Evolutionary conservation across 352 stramenopile species (phyloP), one percentile per base, ranked within the genome.

Genomic region (Globisporangium yorkense): DNA sequence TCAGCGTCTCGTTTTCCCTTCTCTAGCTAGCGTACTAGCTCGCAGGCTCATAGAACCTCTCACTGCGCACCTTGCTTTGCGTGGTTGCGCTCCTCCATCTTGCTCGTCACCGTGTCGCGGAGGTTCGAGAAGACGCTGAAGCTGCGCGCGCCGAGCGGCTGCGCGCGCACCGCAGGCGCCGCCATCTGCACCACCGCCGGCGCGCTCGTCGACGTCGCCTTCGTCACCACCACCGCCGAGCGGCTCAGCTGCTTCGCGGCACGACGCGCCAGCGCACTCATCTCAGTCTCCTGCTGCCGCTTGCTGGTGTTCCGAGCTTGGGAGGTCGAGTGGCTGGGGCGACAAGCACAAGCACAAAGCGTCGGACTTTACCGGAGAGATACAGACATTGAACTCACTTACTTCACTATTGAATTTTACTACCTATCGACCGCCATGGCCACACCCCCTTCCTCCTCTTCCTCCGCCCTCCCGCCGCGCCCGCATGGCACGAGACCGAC

Each of bases 51-150:
- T 43, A 52, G 40, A 55, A 3, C 9, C n/a, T 7, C 16, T 46
- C 43, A 29, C 31, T 9, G 20, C 15, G 20, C 52, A 92, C 83
- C 71, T 53, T 89, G 77, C 63, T 94, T 94, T 51, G 66, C 71
- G 46, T 88, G 68, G 63, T 89, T 93, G 68, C 83, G 80, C 67
- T 91, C 73, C 68, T 92, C 77, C 59, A 94, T 67, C 68, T 92
- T 92, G 61, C 69, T 63, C 50, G 75, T 79, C 35, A 94, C 74
- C 8, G 77, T 74, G 57, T 93, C 80, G 44, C 79, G 80, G 49
- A 94, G 71, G 62, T 67, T 87, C 51, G 70, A 76, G 60, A 94
- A 89, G 44, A 94, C 63, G 61, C 85, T 71, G 63, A 94, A 83
- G 46, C 59, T 72, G 61, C 85, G 85, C 68, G 65, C 74, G 57